Evolutionary conservation across 352 stramenopile species (phyloP).

Genomic region (Phytophthora citricola): DNA sequence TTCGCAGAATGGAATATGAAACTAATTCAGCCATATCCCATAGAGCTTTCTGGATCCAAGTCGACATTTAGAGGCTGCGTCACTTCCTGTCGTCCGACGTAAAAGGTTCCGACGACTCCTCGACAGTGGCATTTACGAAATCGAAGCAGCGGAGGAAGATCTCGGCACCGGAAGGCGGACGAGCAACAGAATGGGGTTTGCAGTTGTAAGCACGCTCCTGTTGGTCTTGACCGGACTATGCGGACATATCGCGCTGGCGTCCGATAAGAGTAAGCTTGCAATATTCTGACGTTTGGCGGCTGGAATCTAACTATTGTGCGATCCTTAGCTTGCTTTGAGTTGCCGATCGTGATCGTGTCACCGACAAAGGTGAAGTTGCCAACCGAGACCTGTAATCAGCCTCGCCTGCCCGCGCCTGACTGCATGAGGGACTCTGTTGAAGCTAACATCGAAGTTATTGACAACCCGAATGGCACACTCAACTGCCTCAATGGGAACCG

Average conservation of each 20-base stretch:
- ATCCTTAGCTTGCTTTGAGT: constrained; percentile 51
- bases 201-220: constrained; percentile 13
- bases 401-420: constrained; percentile 46
- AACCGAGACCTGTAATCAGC: constrained; percentile 59
- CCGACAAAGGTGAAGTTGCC: constrained; percentile 49
- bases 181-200: constrained; percentile 19
- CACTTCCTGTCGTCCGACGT: constrained; percentile 13
- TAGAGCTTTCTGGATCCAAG: background rate
- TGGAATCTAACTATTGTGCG: constrained; percentile 13
- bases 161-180: background rate
- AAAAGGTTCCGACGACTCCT: background rate
- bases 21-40: constrained; percentile 1
- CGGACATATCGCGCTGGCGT: constrained; percentile 11
- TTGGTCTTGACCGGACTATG: constrained; percentile 6
- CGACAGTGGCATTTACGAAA: constrained; percentile 23
- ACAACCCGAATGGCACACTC: constrained; percentile 45
- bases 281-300: background rate
- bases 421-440: constrained; percentile 56
- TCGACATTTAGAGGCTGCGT: constrained; percentile 6
- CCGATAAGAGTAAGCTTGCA: constrained; percentile 29
- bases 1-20: constrained; percentile 8
- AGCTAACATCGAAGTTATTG: constrained; percentile 58
- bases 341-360: constrained; percentile 59
- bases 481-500: constrained; percentile 52
- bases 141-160: constrained; percentile 15